phyloP scores from a whole-genome alignment of 2,329 filamentous ascomycete species.

The Grosmannia serpens region DNA sequence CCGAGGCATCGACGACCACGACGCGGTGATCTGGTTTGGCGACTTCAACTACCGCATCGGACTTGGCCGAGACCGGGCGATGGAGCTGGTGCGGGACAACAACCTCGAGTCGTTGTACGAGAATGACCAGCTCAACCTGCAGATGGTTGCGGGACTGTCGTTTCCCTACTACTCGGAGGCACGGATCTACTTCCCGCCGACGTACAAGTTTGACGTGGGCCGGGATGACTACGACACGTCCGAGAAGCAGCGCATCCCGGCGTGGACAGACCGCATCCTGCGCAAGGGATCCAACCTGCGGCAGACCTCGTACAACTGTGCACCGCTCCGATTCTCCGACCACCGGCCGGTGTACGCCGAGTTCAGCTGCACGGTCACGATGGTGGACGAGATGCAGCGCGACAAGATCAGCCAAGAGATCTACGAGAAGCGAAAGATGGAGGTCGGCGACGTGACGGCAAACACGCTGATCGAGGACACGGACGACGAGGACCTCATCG shows the following conservation, averaged over 20 bases:
- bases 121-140: constrained; percentile 91
- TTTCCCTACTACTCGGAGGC: constrained; percentile 91
- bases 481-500: constrained; percentile 70
- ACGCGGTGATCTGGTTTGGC: constrained; percentile 82
- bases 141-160: constrained; percentile 85
- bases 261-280: constrained; percentile 92
- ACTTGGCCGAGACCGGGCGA: constrained; percentile 64
- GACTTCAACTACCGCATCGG: constrained; percentile 99
- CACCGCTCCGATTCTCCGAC: constrained; percentile 80
- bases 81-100: constrained; percentile 57
- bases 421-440: constrained; percentile 56
- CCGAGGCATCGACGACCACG: constrained; percentile 80
- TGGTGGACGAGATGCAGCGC: constrained; percentile 64
- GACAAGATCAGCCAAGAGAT: constrained; percentile 62
- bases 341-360: constrained; percentile 90
- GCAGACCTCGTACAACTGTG: constrained; percentile 72
- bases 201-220: constrained; percentile 90
- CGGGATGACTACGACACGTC: constrained; percentile 87
- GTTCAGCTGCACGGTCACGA: constrained; percentile 73
- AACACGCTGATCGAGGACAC: constrained; percentile 44
- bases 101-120: constrained; percentile 75
- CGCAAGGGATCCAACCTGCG: constrained; percentile 74
- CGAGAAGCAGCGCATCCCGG: constrained; percentile 90
- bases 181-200: constrained; percentile 77
- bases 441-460: constrained; percentile 53